Base-by-base conservation (phyloP, 352 stramenopile species). In the Phytophthora nicotianae region DNA sequence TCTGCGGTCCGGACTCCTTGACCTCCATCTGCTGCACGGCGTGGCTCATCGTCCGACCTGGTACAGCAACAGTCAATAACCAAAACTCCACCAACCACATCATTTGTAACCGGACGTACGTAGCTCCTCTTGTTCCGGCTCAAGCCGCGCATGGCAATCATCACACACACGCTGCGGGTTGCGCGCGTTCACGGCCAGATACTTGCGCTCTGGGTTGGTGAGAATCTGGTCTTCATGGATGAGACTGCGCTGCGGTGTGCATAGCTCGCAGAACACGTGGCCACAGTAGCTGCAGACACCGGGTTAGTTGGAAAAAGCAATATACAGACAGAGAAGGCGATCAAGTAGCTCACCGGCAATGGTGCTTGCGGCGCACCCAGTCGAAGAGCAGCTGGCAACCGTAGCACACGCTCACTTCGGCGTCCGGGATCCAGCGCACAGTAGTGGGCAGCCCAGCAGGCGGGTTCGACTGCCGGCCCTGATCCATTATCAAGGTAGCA, bases 311-410 rank as follows among this genome's bases (percentile, higher is more conserved):
- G n/a, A 19, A 6, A 37, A 16, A 45, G 24, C 11, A 43, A 20
- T 32, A n/a, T n/a, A n/a, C n/a, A n/a, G 33, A 64, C 13, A 51
- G 27, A 61, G 10, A 37, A 58, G 3, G 9, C 33, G 42, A 35
- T 38, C 5, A 42, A 4, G 6, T 4, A 20, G 42, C 60, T 35
- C 37, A 83, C 74, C 91, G 78, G 75, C 91, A 97, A 71, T 97
- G 89, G 65, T 98, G 91, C 52, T 95, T 93, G 58, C 87, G 87
- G 6, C 88, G 88, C 62, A 93, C 78, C 87, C 87, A 96, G 72
- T 96, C 87, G 65, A 96, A 96, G 52, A 93, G 74, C 50, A 94
- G 74, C 35, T 91, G 79, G 42, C 87, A 96, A 52, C 79, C 73
- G 37, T 75, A 76, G 73, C 87, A 96, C 29, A 93, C 68, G 33